Evolutionary conservation across 495 filamentous ascomycete genomes (phyloP).

Genomic region (Xylaria bambusicola): DNA sequence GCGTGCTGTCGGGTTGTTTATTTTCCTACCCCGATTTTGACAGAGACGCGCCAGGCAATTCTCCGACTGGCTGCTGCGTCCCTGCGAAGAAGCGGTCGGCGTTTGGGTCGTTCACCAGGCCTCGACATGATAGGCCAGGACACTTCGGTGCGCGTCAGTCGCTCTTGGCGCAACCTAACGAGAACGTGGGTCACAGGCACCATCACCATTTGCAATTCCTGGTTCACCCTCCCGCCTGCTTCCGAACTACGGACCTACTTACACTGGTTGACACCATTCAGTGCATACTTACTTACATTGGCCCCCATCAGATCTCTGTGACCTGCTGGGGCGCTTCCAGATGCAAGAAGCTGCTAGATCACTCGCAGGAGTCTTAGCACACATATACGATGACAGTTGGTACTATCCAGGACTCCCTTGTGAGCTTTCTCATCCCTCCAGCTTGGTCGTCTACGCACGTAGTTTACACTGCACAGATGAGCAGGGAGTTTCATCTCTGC

Average conservation of each 20-base stretch:
- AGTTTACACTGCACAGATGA: too few species aligned
- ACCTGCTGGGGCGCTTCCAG: neutral
- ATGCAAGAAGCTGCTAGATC: neutral
- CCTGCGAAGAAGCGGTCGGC: slow-evolving; percentile 23
- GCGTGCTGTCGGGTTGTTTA: slow-evolving; percentile 32
- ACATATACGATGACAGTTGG: too few species aligned
- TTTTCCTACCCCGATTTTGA: slow-evolving; percentile 22
- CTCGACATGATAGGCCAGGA: slow-evolving; percentile 25
- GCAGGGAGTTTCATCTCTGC: too few species aligned
- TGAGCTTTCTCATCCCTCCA: too few species aligned
- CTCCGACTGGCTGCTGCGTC: slow-evolving; percentile 30
- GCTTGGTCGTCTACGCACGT: too few species aligned
- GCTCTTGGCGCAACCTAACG: slow-evolving; percentile 9
- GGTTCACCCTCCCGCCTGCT: too few species aligned
- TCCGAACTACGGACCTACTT: too few species aligned
- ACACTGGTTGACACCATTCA: neutral
- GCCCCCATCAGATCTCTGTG: neutral
- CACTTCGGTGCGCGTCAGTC: slow-evolving; percentile 24
- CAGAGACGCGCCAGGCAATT: slow-evolving; percentile 29
- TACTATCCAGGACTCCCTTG: too few species aligned
- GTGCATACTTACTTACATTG: neutral
- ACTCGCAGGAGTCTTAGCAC: neutral
- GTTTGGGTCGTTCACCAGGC: slow-evolving; percentile 24
- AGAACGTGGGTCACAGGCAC: slow-evolving; percentile 13
- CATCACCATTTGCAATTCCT: too few species aligned